A percentile compares a stretch with the other conserved stretches of the same genome.
Conservation (phyloP, 306 rosid species). For the Vigna trinervia region DNA sequence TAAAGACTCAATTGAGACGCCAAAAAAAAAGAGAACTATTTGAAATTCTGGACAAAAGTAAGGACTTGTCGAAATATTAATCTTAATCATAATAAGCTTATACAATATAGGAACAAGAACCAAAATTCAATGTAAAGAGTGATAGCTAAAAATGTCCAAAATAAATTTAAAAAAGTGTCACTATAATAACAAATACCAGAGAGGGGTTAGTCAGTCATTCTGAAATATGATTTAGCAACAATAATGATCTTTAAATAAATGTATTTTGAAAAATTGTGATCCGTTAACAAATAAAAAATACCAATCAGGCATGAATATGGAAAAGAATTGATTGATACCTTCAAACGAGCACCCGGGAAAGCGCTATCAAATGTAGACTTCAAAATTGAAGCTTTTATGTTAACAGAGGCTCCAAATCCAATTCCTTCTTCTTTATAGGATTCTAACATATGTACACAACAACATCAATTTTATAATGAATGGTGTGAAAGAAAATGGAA, state of each 20-base stretch:
- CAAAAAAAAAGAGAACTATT: too few species aligned
- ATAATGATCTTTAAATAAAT: conserved; percentile 18
- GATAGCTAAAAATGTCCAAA: conserved; percentile 29
- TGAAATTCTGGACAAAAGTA: too few species aligned
- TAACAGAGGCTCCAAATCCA: conserved; percentile 90
- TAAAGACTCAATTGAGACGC: too few species aligned
- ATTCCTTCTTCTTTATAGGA: conserved; percentile 77
- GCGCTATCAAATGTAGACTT: conserved; percentile 81
- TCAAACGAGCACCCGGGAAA: conserved; percentile 71
- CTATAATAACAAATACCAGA: conserved; percentile 34
- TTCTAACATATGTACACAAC: conserved; percentile 67
- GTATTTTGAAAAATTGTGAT: too few species aligned
- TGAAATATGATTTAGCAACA: conserved; percentile 24
- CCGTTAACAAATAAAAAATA: conserved; percentile 30
- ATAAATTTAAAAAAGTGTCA: conserved; percentile 9
- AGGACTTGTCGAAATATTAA: too few species aligned
- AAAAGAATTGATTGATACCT: conserved; percentile 62
- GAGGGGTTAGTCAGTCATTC: conserved; percentile 6
- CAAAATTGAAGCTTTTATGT: conserved; percentile 71
- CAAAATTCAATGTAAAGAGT: conserved; percentile 17
- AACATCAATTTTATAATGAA: conserved; percentile 45
- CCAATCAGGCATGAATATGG: conserved; percentile 14
- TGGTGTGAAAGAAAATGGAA: conserved; percentile 38
- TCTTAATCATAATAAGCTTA: conserved; percentile 7
- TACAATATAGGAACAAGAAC: conserved; percentile 29